Evolutionary conservation across 1,139 yeast genomes (phyloP), one percentile per base, ranked within the genome.

Genomic region (Yamadazyma epiphylla): DNA sequence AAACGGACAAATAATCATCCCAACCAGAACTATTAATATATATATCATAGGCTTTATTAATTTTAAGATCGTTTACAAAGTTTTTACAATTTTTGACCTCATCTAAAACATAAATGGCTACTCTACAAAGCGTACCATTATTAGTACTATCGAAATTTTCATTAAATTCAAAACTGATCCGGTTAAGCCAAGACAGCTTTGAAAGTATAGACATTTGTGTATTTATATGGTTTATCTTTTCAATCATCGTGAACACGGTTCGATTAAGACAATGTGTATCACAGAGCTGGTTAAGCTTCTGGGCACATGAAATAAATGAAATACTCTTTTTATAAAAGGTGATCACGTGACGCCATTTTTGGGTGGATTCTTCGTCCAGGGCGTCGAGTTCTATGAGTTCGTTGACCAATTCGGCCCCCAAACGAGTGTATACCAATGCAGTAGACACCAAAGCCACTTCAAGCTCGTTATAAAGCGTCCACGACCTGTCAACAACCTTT

Each of bases 171-270:
- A 49, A 59, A n/a, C 51, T 41, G 27, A 47, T 47, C 27, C 74
- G 42, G 38, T 62, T 65, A 12, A 58, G 33, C 70, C 71, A 64
- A 3, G 66, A 57, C 13, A 60, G 60, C 38, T 65, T 68, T 15
- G 63, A 53, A 21, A 68, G 46, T 5, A 64, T 61, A 1, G 70
- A 58, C 58, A 66, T 56, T 39, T 68, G 74, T 22, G 60, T 56
- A 28, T 64, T 53, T 5, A 62, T 46, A 24, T 51, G 51, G 27
- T 55, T 48, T 1, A 64, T 45, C 30, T 58, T 61, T 13, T 44
- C 47, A 3, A 64, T 31, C 19, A 64, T 48, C 9, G 15, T 7
- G 12, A 12, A 20, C 3, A 14, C 5, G 11, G 21, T 21, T n/a
- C n/a, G n/a, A n/a, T n/a, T n/a, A 7, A 17, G 10, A 7, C 9